These are phyloP conservation scores for Spatholobus suberectus DNA, from an alignment of 306 rosid genomes.

Conservation along the genomic window DNA sequence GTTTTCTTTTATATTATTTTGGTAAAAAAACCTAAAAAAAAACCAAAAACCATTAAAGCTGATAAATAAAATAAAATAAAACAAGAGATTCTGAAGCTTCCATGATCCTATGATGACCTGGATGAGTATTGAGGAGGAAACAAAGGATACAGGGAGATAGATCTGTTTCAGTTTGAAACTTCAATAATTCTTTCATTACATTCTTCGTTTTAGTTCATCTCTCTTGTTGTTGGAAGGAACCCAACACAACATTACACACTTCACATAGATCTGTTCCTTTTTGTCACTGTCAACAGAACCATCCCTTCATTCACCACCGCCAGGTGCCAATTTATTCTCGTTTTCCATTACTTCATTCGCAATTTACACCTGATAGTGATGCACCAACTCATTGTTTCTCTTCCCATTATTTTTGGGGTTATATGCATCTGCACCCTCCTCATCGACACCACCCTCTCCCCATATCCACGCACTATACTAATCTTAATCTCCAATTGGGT, in stretches of 20 bases:
- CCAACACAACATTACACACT: neutral
- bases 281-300: conserved; percentile 17
- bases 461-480: neutral
- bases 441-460: neutral
- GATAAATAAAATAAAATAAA: neutral
- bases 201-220: conserved; percentile 6
- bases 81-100: neutral
- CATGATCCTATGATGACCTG: conserved; percentile 1
- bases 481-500: conserved; percentile 35
- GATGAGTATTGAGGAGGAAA: neutral
- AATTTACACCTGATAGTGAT: conserved; percentile 28
- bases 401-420: neutral
- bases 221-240: neutral
- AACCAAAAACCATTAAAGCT: neutral
- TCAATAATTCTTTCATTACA: neutral
- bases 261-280: conserved; percentile 29
- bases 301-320: conserved; percentile 24
- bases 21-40: too few relatives aligned
- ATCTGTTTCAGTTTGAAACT: conserved; percentile 28
- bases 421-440: neutral
- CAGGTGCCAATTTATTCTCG: conserved; percentile 37
- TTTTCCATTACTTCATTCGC: conserved; percentile 12
- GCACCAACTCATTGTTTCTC: conserved; percentile 15
- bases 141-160: conserved; percentile 3
- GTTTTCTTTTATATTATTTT: too few relatives aligned